Evolutionary conservation across 2,329 filamentous ascomycete species (phyloP).

Genomic region (Aspergillus transmontanensis): DNA sequence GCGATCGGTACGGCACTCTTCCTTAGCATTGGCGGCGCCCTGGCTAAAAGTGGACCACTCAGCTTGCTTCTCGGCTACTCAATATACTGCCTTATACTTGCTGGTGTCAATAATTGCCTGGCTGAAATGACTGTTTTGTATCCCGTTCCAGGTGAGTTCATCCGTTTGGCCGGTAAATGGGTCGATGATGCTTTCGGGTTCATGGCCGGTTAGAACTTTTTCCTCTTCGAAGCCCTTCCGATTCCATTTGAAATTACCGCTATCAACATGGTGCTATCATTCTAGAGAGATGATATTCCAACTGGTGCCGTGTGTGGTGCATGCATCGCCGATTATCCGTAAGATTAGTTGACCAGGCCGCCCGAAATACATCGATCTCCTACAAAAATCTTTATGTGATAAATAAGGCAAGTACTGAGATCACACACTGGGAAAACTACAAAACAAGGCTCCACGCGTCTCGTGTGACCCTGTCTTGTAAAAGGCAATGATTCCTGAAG

Average conservation of each 20-base stretch:
- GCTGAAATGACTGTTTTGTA: constrained; percentile 50
- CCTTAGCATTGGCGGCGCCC: constrained; percentile 40
- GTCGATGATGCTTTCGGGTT: constrained; percentile 50
- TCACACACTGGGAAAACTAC: no score
- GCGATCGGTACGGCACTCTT: constrained; percentile 44
- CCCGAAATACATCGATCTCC: no score
- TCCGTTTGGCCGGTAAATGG: constrained; percentile 46
- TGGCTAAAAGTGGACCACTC: constrained; percentile 42
- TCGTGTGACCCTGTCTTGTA: no score
- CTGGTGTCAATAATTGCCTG: constrained; percentile 41
- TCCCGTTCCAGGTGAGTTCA: constrained; percentile 45
- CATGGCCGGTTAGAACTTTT: constrained; percentile 52
- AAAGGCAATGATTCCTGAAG: no score
- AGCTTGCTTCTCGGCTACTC: constrained; percentile 42
- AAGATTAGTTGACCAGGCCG: not conserved
- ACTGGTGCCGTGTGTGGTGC: constrained; percentile 37
- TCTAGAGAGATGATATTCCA: constrained; percentile 40
- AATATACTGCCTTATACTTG: constrained; percentile 32
- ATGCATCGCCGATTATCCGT: constrained; percentile 31
- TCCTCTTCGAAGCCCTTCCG: constrained; percentile 45
- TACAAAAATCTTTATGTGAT: no score
- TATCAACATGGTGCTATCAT: constrained; percentile 43
- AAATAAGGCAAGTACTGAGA: no score
- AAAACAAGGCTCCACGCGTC: no score
- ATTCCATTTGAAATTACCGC: constrained; percentile 47